Base-by-base conservation (phyloP, 2,329 filamentous ascomycete species). In the Colletotrichum chlorophyti region DNA sequence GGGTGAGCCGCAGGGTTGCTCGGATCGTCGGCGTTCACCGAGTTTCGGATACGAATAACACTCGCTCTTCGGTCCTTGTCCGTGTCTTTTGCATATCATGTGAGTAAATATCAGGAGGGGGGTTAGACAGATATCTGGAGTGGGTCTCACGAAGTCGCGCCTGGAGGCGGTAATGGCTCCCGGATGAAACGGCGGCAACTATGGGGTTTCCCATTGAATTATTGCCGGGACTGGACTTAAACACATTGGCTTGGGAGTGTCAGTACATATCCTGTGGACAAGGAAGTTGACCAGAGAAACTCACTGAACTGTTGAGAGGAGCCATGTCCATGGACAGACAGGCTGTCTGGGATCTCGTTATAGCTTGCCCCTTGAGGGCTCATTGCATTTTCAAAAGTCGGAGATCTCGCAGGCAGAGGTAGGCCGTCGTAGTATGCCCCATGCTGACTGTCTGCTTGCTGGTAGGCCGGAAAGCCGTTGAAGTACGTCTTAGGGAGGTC, bases 41-140 rank as follows among this genome's bases (percentile, higher is more conserved):
- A 42, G 15, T 27, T 54, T 9, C 32, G 12, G 11, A 45, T 10
- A 17, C 29, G 21, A 19, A 58, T 29, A 24, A 58, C 34, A 3
- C 50, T 54, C 8, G 54, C 54, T 42, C 54, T 43, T 31, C 52
- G 51, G 23, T 54, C 42, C 11, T 37, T n/a, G 29, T 58, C 54
- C 10, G 41, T 58, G 14, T 48, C 54, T 58, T 17, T 17, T 5
- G 11, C 6, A 21, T 11, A 24, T 17, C 0, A 17, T 8, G n/a
- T 29, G 8, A 47, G 17, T 21, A 8, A 19, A 7, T 15, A 5
- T 26, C 14, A 3, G n/a, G 17, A 3, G 6, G 10, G 12, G 3
- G 5, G 2, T 1, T 35, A 4, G 9, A 1, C 12, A 1, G 3
- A 31, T 12, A 7, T 31, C 27, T 23, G 14, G 17, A 6, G 14